Percentiles rank a stretch among this genome's conserved stretches.
These are phyloP conservation scores for Salvia splendens DNA, from an alignment of 257 asterid species.

Conservation along the genomic window DNA sequence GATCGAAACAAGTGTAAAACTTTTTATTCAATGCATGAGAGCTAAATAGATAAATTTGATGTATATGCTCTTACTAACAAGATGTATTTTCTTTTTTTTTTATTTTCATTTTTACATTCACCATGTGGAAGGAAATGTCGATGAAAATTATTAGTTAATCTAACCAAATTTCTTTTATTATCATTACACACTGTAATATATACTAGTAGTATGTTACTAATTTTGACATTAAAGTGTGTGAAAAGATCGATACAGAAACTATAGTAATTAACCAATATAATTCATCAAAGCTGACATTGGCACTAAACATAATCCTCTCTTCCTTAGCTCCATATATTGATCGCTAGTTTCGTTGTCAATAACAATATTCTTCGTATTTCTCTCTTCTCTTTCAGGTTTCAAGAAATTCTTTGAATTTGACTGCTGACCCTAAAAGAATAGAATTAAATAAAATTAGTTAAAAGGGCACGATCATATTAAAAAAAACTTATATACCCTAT, in stretches of 20 bases:
- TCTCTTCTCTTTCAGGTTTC: constrained; percentile 24
- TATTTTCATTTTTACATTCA: too few species aligned
- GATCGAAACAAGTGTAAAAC: too few species aligned
- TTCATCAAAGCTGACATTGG: constrained; percentile 56
- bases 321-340: constrained; percentile 45
- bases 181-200: constrained; percentile 14
- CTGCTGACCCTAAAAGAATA: constrained; percentile 40
- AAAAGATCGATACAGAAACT: neutral
- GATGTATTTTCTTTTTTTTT: too few species aligned
- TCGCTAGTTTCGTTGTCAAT: constrained; percentile 25
- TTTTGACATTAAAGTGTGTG: constrained; percentile 3
- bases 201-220: neutral
- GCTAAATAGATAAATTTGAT: too few species aligned
- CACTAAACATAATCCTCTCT: constrained; percentile 59
- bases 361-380: constrained; percentile 17
- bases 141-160: constrained; percentile 16
- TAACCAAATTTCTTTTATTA: neutral
- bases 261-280: constrained; percentile 33
- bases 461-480: constrained; percentile 2
- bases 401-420: constrained; percentile 25
- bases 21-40: too few species aligned
- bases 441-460: neutral
- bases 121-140: neutral
- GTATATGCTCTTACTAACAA: too few species aligned
- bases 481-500: neutral